Evolutionary conservation across 164 flowering plant genomes (phyloP), one percentile per base, ranked within the genome.

Genomic region (Santalum album): DNA sequence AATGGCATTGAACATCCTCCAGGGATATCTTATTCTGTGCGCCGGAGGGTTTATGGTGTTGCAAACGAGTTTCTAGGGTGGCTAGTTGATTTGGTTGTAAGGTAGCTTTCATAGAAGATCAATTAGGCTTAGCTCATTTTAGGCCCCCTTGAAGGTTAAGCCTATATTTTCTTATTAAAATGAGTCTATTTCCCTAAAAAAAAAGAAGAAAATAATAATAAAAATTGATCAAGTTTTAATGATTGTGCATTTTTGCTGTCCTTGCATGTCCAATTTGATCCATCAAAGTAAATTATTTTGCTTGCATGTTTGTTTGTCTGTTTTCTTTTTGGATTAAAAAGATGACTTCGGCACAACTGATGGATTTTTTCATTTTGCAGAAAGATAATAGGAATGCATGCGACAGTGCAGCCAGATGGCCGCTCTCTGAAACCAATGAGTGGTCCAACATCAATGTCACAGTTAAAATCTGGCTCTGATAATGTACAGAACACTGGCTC

Each of bases 381-480:
- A 84, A 73, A n/a, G n/a, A 36, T 95, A 84, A 61, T 81, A 86
- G 72, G 96, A 89, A 89, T 92, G 99, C 84, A 89, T 83, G 88
- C 74, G 52, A 69, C 83, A 34, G 71, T 69, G 52, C 91, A 77
- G 57, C 68, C 90, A 43, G 88, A 78, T 70, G 88, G 84, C 23
- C 87, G 84, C 51, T 89, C 97, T 74, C 97, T 97, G n/a, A 87
- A 85, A 64, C 75, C 86, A 43, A 55, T 70, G 66, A 89, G 73
- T 68, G 86, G 81, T 67, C 72, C 89, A 22, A 51, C 78, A 47
- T 68, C 82, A 38, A 53, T 86, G 35, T 71, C 81, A 21, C 91
- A 78, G 60, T 61, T 79, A 51, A 92, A 83, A 69, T 57, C 83
- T 61, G 74, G 79, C 70, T 73, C 91, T 7, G 99, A 92, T 70